Percentiles rank a stretch among this genome's conserved stretches.
These are phyloP conservation scores for Yamadazyma atlantica DNA, from an alignment of 1,139 yeast genomes.

Conservation along the genomic window DNA sequence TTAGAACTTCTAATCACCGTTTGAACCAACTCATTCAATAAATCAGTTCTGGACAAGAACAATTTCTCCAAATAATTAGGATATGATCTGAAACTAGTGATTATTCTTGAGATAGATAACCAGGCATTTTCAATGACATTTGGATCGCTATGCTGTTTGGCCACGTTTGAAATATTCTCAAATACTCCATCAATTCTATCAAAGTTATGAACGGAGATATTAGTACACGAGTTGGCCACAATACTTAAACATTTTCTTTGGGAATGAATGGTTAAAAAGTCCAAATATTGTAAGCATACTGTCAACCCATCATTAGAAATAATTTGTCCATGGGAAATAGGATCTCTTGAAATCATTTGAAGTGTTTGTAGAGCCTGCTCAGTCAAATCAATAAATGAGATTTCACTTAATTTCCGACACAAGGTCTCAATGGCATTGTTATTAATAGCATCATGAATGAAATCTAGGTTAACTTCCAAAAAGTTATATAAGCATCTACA, in stretches of 20 bases:
- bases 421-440: constrained; percentile 69
- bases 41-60: constrained; percentile 27
- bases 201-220: constrained; percentile 45
- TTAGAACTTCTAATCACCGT: constrained; percentile 31
- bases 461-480: constrained; percentile 72
- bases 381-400: constrained; percentile 84
- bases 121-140: constrained; percentile 69
- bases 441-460: constrained; percentile 62
- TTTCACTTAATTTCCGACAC: constrained; percentile 67
- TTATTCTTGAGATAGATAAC: constrained; percentile 62
- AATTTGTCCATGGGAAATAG: constrained; percentile 49
- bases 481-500: constrained; percentile 84
- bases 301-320: constrained; percentile 61
- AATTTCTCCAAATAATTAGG: constrained; percentile 49
- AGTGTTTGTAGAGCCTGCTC: constrained; percentile 86
- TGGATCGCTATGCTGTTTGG: constrained; percentile 57
- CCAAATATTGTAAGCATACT: constrained; percentile 73
- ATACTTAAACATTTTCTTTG: constrained; percentile 80
- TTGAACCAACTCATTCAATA: constrained; percentile 28
- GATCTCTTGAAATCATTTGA: constrained; percentile 63
- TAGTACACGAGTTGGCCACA: constrained; percentile 72
- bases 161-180: constrained; percentile 61
- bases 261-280: constrained; percentile 86
- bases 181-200: constrained; percentile 55
- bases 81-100: constrained; percentile 50